Percentiles rank a stretch among this genome's conserved stretches.
These are phyloP conservation scores for Russula griseocarnosa DNA, from an alignment of 768 basidiomycete species.

Conservation along the genomic window DNA sequence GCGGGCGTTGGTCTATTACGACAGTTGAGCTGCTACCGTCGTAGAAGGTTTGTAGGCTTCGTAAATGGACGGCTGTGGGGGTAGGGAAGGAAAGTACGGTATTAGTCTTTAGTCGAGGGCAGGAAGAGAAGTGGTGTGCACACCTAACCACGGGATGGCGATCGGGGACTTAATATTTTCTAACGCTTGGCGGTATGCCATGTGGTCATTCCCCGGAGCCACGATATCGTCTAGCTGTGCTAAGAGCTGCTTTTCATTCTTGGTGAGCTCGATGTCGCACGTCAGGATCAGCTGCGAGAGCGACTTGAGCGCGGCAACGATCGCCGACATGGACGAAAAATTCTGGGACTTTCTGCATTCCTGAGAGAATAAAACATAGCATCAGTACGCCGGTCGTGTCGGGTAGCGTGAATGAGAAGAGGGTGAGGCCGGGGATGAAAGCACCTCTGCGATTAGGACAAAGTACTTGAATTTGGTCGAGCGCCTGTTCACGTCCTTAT, in stretches of 20 bases:
- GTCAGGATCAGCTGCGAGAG: conserved; percentile 36
- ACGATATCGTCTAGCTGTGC: conserved; percentile 31
- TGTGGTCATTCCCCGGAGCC: conserved; percentile 37
- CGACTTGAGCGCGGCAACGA: conserved; percentile 43
- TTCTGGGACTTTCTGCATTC: conserved; percentile 46
- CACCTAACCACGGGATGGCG: conserved; percentile 43
- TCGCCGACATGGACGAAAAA: conserved; percentile 43
- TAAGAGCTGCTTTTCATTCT: conserved; percentile 33
- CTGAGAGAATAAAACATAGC: conserved; percentile 27
- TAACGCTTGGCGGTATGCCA: conserved; percentile 39
- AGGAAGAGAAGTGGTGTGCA: conserved; percentile 3
- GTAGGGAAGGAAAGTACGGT: background rate
- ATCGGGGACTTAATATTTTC: conserved; percentile 30
- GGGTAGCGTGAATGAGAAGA: background rate
- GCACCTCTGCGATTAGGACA: conserved; percentile 41
- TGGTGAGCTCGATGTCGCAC: conserved; percentile 23
- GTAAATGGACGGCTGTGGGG: conserved; percentile 37
- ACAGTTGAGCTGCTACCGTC: background rate
- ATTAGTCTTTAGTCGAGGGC: background rate
- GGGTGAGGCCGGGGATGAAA: conserved; percentile 17
- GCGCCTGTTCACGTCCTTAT: conserved; percentile 38
- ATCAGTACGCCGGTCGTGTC: background rate
- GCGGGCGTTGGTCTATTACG: conserved; percentile 32
- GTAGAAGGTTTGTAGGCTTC: conserved; percentile 6
- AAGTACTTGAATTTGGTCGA: conserved; percentile 44